Conservation (phyloP, 192 early-diverging fungal species). For the Coemansia sp. region DNA sequence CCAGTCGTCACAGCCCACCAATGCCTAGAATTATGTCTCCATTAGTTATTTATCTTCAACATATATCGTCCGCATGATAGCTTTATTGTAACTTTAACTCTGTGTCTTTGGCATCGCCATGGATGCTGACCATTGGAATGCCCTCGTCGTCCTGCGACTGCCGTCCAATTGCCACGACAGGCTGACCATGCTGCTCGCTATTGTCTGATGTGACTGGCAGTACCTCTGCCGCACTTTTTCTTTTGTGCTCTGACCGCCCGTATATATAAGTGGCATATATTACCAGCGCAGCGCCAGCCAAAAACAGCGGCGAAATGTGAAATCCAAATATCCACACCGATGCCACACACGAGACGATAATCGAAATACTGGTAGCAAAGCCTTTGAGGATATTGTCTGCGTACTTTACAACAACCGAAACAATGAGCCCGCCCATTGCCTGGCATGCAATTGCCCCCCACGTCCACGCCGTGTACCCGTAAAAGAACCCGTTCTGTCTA, state of each 20-base stretch:
- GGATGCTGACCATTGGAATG: background rate
- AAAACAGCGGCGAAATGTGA: constrained; percentile 67
- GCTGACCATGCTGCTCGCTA: background rate
- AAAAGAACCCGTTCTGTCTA: constrained; percentile 83
- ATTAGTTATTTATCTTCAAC: background rate
- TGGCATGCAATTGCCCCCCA: constrained; percentile 81
- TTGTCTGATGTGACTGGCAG: background rate
- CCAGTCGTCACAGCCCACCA: constrained; percentile 9
- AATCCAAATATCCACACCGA: constrained; percentile 87
- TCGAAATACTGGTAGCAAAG: constrained; percentile 97
- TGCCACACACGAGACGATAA: constrained; percentile 84
- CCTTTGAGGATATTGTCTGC: constrained; percentile 99
- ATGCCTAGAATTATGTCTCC: background rate
- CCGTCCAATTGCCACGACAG: background rate
- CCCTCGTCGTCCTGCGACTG: background rate
- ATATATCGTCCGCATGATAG: background rate
- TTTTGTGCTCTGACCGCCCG: constrained; percentile 30
- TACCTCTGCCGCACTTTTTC: background rate
- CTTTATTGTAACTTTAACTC: background rate
- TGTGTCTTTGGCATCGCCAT: background rate
- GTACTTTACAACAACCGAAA: constrained; percentile 95
- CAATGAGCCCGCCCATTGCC: constrained; percentile 90
- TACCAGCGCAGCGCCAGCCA: constrained; percentile 70
- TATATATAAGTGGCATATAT: constrained; percentile 79
- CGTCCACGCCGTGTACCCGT: constrained; percentile 83